A percentile compares a stretch with the other conserved stretches of the same genome.
Evolutionary conservation across 2,329 filamentous ascomycete genomes (phyloP).

Genomic region (Huntiella savannae): DNA sequence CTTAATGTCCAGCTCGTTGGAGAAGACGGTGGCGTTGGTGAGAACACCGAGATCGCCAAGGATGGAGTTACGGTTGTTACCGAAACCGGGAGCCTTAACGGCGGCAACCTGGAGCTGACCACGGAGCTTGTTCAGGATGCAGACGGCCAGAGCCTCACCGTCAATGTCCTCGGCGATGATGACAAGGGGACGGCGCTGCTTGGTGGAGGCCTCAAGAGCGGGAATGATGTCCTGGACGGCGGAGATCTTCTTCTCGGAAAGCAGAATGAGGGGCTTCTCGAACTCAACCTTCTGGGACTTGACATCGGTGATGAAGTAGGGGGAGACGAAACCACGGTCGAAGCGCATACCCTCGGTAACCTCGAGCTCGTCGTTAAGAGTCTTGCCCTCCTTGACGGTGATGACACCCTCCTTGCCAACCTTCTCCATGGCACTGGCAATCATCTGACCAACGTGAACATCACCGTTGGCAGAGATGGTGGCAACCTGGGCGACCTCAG

Average conservation of each 20-base stretch:
- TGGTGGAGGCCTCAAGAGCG: slow-evolving; percentile 89
- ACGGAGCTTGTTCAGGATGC: slow-evolving; percentile 99
- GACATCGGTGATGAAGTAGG: slow-evolving; percentile 99
- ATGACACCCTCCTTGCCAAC: slow-evolving; percentile 99
- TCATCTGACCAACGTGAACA: slow-evolving; percentile 80
- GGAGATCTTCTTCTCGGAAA: slow-evolving; percentile 99
- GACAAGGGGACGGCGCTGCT: slow-evolving; percentile 82
- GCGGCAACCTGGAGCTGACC: slow-evolving; percentile 96
- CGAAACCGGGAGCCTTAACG: slow-evolving; percentile 97
- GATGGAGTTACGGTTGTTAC: slow-evolving; percentile 99
- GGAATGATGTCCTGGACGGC: slow-evolving; percentile 98
- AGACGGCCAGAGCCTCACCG: slow-evolving; percentile 92
- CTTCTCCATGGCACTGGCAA: slow-evolving; percentile 98
- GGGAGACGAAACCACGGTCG: slow-evolving; percentile 94
- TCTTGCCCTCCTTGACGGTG: slow-evolving; percentile 99
- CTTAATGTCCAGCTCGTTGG: slow-evolving; percentile 95
- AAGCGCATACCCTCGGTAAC: slow-evolving; percentile 99
- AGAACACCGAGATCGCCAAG: slow-evolving; percentile 90
- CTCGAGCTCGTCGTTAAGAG: slow-evolving; percentile 90
- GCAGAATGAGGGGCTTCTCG: slow-evolving; percentile 94
- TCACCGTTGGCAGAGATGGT: slow-evolving; percentile 98
- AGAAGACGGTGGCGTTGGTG: slow-evolving; percentile 95
- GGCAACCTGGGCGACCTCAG: slow-evolving; percentile 92
- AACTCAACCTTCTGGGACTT: slow-evolving; percentile 99
- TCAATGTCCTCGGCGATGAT: slow-evolving; percentile 99